Conservation (phyloP, 192 early-diverging fungal genomes). For the Fimicolochytrium jonesii region DNA sequence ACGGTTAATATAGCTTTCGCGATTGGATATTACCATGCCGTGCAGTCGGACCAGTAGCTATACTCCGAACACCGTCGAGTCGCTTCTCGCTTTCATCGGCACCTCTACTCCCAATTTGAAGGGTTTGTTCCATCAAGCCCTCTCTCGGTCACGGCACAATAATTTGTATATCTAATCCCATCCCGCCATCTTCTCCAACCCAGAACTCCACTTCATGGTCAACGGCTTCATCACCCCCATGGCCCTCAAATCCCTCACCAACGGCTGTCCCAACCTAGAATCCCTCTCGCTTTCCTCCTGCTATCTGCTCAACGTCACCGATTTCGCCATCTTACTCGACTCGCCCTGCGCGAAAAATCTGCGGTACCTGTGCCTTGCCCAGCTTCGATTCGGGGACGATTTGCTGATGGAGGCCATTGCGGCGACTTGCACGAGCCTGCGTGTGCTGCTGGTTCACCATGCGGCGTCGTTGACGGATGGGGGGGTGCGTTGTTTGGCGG, state of each 20-base stretch:
- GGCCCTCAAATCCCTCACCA: not conserved
- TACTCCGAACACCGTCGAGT: not conserved
- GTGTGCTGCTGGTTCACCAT: constrained; percentile 5
- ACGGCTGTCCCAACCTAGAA: constrained; percentile 1
- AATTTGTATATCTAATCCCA: too few relatives aligned
- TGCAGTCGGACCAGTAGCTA: not conserved
- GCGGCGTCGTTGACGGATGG: not conserved
- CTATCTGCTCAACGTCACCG: not conserved
- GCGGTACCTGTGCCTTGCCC: constrained; percentile 3
- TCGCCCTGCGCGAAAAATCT: constrained; percentile 1
- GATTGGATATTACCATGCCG: constrained; percentile 7
- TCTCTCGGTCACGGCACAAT: too few relatives aligned
- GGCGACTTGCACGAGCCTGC: not conserved
- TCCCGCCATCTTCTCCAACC: too few relatives aligned
- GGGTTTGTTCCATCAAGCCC: too few relatives aligned
- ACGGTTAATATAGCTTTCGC: not conserved
- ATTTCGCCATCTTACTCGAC: not conserved
- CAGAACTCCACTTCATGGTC: constrained; percentile 12
- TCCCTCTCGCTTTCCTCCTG: constrained; percentile 10
- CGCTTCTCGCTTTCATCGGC: not conserved
- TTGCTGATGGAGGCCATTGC: not conserved
- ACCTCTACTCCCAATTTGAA: not conserved
- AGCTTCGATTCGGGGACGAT: not conserved
- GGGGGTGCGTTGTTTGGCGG: not conserved
- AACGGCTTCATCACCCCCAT: not conserved